Base-by-base conservation (phyloP, 1,284 basidiomycete species). In the Trichosporon inkin region DNA sequence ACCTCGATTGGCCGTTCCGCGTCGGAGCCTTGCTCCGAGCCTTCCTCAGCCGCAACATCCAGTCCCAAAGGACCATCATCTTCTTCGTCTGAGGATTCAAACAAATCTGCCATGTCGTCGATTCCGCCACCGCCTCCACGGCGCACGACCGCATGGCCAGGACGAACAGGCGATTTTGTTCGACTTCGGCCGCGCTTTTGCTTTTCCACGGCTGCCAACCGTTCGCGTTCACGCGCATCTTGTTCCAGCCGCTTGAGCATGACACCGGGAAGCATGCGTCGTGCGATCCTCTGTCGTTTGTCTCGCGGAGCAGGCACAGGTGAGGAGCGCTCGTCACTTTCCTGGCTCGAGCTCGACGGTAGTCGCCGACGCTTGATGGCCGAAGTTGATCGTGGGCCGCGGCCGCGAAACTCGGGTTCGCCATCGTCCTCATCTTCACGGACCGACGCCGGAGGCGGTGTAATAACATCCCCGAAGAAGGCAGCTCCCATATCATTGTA, bases 241-340 rank as follows among this genome's bases (percentile, higher is more conserved):
- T 49, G 44, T 20, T 56, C 70, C 1, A 73, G 64, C 1, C 67
- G 63, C 35, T 68, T 67, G 4, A 76, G 66, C 73, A 77, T 72
- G 1, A 64, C 71, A 16, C 67, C 70, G 6, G 75, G 75, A 35
- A 77, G 61, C 73, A 77, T 74, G 2, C 72, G 62, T 14, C 68
- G 49, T 5, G 75, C 75, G 16, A 76, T 75, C 16, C 64, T 68
- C 16, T 68, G 55, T 14, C 73, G 60, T 17, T 55, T 62, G 57
- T 73, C 72, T 2, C 44, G 38, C 0, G 54, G 54, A 16, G 20
- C 51, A 13, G 51, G 34, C 14, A 20, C 41, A 8, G 55, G 28
- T 38, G 47, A 57, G 14, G 53, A 55, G 6, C 13, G 37, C 1
- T 39, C 55, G 11, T 55, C 54, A 6, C 35, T 36, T 28, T 47